Conservation (phyloP, 192 early-diverging fungal species). For the Glomus cerebriforme region DNA sequence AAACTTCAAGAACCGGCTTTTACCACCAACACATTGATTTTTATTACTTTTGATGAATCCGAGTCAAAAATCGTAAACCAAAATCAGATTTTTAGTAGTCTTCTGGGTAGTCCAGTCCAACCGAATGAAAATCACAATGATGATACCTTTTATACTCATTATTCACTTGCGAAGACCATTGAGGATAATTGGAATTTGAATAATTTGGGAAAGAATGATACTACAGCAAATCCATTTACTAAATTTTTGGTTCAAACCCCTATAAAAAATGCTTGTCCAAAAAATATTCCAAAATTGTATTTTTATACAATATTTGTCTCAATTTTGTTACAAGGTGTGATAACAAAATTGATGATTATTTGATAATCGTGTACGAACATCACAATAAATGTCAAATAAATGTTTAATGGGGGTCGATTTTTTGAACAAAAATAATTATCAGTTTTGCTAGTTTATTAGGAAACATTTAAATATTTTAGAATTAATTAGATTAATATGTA, state of each 20-base stretch:
- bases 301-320: too few relatives aligned
- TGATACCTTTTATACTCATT: constrained; percentile 64
- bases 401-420: too few relatives aligned
- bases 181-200: constrained; percentile 69
- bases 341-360: too few relatives aligned
- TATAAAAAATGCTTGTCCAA: too few relatives aligned
- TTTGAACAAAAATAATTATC: too few relatives aligned
- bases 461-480: too few relatives aligned
- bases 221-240: constrained; percentile 46
- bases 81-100: constrained; percentile 48
- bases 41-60: constrained; percentile 21
- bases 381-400: too few relatives aligned
- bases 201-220: constrained; percentile 58
- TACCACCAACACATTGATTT: not conserved
- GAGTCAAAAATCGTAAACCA: constrained; percentile 6
- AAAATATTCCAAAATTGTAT: too few relatives aligned
- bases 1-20: not conserved
- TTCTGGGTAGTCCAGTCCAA: constrained; percentile 48
- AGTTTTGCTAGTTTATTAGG: too few relatives aligned
- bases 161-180: constrained; percentile 61
- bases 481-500: too few relatives aligned
- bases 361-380: too few relatives aligned
- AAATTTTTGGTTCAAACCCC: not conserved
- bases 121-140: constrained; percentile 47
- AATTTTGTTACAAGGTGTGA: too few relatives aligned